These are phyloP conservation scores for Massariosphaeria phaeospora DNA, from an alignment of 495 filamentous ascomycete species.

Conservation along the genomic window DNA sequence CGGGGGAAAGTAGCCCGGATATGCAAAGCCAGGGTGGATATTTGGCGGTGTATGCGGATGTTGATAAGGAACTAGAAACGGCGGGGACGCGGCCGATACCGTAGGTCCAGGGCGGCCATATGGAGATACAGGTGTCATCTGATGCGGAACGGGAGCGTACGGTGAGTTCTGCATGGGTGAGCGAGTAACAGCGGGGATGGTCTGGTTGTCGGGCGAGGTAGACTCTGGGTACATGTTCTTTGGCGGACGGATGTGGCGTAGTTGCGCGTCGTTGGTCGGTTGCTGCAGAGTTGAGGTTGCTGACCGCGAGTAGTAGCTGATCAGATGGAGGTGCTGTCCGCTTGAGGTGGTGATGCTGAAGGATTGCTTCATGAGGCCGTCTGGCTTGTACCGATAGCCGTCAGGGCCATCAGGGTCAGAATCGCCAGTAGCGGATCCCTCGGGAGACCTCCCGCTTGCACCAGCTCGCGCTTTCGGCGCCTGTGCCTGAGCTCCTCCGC, in stretches of 20 bases:
- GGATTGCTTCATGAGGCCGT: constrained; percentile 97
- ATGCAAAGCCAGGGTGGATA: constrained; percentile 15
- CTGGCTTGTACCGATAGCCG: constrained; percentile 94
- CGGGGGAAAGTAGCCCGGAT: constrained; percentile 13
- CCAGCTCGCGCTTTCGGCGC: constrained; percentile 16
- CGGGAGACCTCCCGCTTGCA: constrained; percentile 68
- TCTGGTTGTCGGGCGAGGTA: constrained; percentile 79
- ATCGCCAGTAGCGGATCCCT: constrained; percentile 22
- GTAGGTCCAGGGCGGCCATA: constrained; percentile 19
- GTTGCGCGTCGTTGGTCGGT: constrained; percentile 71
- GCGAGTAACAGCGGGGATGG: constrained; percentile 59
- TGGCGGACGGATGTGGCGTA: constrained; percentile 75
- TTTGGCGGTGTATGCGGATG: constrained; percentile 17
- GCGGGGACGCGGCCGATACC: too few species aligned
- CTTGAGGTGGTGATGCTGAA: constrained; percentile 94
- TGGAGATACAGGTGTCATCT: constrained; percentile 42
- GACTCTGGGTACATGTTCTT: constrained; percentile 98
- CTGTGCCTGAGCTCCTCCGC: constrained; percentile 59
- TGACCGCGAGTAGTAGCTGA: constrained; percentile 89
- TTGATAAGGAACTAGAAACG: background rate
- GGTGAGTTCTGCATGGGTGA: constrained; percentile 56
- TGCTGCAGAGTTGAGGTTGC: constrained; percentile 63
- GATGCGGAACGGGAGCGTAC: constrained; percentile 51
- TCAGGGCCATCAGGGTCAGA: constrained; percentile 73
- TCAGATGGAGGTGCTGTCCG: constrained; percentile 89